Conservation (phyloP, 2,329 filamentous ascomycete species). For the Cytospora leucostoma region DNA sequence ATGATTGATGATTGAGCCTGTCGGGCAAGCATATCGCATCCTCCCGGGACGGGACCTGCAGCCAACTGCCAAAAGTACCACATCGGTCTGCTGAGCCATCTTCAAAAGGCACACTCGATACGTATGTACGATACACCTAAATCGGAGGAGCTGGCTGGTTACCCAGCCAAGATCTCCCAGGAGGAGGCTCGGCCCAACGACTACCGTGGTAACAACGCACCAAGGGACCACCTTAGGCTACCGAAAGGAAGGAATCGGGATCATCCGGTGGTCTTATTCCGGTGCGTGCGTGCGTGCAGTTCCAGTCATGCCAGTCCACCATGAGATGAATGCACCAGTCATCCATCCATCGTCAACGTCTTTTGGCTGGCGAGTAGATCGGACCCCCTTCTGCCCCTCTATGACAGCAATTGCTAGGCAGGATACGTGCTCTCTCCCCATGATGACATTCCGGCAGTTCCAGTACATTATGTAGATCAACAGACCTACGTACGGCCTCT, state of each 20-base stretch:
- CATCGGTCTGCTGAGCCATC: not conserved
- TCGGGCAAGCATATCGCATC: too few species aligned
- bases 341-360: not conserved
- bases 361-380: not conserved
- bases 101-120: too few species aligned
- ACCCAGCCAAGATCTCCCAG: not conserved
- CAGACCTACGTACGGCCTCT: not conserved
- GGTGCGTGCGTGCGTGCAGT: not conserved
- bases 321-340: not conserved
- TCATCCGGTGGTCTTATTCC: not conserved
- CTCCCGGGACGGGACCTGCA: too few species aligned
- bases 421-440: not conserved
- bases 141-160: too few species aligned
- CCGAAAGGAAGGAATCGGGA: not conserved
- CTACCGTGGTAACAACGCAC: not conserved
- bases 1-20: not conserved
- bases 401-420: not conserved
- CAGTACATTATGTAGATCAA: not conserved
- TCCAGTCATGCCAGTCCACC: not conserved
- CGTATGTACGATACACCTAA: not conserved
- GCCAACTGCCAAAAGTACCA: not conserved
- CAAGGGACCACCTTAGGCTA: not conserved
- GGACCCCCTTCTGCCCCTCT: not conserved
- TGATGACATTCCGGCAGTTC: not conserved
- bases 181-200: not conserved